These are phyloP conservation scores for Gracilaria domingensis DNA, from an alignment of 23 red algal species.

Conservation along the genomic window DNA sequence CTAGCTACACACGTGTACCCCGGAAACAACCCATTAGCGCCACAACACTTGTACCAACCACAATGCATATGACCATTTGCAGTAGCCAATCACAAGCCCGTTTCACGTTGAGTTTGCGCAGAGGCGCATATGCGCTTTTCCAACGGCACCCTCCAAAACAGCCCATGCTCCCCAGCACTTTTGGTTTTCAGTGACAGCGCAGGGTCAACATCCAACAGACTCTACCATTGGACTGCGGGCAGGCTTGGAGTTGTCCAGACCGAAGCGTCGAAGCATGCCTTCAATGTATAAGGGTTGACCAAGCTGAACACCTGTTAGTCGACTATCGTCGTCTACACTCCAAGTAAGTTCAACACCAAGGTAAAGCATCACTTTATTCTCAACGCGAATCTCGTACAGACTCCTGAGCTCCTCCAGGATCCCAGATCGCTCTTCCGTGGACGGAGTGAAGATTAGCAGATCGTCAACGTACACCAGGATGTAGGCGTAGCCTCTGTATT, in stretches of 20 bases:
- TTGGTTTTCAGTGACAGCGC: too few species aligned
- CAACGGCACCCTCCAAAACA: too few species aligned
- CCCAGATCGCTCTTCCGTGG: background rate
- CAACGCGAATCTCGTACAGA: conserved; percentile 28
- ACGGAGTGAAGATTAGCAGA: conserved; percentile 16
- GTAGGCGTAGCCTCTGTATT: background rate
- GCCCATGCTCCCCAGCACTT: too few species aligned
- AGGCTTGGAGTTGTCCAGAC: conserved; percentile 18
- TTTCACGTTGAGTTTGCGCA: too few species aligned
- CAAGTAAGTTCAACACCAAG: conserved; percentile 7
- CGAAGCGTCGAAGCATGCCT: conserved; percentile 11
- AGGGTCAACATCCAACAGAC: too few species aligned
- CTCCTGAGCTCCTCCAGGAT: conserved; percentile 16
- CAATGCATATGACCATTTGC: too few species aligned
- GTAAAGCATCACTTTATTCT: background rate
- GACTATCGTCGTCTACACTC: background rate
- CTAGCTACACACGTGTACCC: too few species aligned
- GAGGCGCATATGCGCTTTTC: too few species aligned
- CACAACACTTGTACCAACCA: too few species aligned
- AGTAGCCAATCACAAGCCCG: too few species aligned
- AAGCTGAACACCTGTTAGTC: background rate
- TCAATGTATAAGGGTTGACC: conserved; percentile 2
- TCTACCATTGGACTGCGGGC: conserved; percentile 12
- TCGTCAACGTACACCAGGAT: conserved; percentile 47
- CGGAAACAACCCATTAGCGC: too few species aligned